Evolutionary conservation across 768 basidiomycete genomes (phyloP), one percentile per base, ranked within the genome.

Genomic region (Mycena galericulata): DNA sequence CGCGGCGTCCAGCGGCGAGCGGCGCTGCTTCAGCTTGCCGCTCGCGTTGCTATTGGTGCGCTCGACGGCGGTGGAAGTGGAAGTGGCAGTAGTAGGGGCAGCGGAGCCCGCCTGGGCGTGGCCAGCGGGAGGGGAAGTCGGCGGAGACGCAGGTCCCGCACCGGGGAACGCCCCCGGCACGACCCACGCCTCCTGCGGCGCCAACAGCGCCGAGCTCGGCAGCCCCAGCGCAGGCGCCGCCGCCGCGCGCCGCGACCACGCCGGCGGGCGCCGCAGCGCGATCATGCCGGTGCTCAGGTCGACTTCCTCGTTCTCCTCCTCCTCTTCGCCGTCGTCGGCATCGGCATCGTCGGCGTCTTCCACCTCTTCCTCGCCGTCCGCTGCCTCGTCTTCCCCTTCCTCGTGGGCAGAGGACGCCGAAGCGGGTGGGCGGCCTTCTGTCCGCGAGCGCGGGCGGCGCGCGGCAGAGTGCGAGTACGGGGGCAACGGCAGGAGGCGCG

Each of bases 1-100:
- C 20, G 90, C 92, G 50, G 92, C 84, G 73, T 93, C 92, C 41
- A 90, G 78, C 15, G 85, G 84, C 22, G 85, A 84, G 53, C 81
- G 72, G 79, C 82, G 67, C n/a, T n/a, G n/a, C n/a, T n/a, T n/a
- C n/a, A n/a, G n/a, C n/a, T n/a, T n/a, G n/a, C n/a, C n/a, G n/a
- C n/a, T n/a, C n/a, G n/a, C n/a, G n/a, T n/a, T n/a, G n/a, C n/a
- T n/a, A n/a, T n/a, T n/a, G n/a, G n/a, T n/a, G n/a, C n/a, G n/a
- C n/a, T n/a, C n/a, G n/a, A n/a, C n/a, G n/a, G n/a, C n/a, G n/a
- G n/a, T n/a, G n/a, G n/a, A n/a, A n/a, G n/a, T n/a, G n/a, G n/a
- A n/a, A n/a, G n/a, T n/a, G n/a, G n/a, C n/a, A n/a, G n/a, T n/a
- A n/a, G n/a, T n/a, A n/a, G n/a, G n/a, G n/a, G n/a, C n/a, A n/a